phyloP scores from a whole-genome alignment of 2,329 filamentous ascomycete genomes.

The Aspergillus thermomutatus region DNA sequence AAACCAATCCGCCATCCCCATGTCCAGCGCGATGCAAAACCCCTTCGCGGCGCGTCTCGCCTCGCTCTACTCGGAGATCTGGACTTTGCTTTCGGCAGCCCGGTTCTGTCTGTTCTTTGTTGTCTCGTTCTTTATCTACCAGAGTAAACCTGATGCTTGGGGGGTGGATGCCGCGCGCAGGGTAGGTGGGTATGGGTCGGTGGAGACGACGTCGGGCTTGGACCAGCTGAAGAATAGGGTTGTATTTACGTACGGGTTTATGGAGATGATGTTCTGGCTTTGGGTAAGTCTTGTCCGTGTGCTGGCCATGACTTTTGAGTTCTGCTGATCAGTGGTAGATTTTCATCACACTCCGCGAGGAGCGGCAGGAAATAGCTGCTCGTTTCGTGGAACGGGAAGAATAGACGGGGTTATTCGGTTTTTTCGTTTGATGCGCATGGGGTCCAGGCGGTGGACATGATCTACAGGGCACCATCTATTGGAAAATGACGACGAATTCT shows the following conservation, averaged over 20 bases:
- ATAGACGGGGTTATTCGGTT: conserved; percentile 1
- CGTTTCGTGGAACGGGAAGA: conserved; percentile 20
- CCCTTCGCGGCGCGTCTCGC: conserved; percentile 23
- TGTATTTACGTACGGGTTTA: conserved; percentile 78
- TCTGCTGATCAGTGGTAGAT: conserved; percentile 22
- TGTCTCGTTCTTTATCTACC: conserved; percentile 38
- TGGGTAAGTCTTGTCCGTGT: conserved; percentile 56
- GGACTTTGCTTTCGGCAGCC: conserved; percentile 32
- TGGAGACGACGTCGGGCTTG: conserved; percentile 39
- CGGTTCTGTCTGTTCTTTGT: conserved; percentile 37
- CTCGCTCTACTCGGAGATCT: conserved; percentile 39
- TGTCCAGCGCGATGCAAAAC: conserved; percentile 18
- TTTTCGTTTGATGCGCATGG: neutral
- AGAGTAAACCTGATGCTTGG: conserved; percentile 28
- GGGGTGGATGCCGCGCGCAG: conserved; percentile 11
- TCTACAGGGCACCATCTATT: neutral
- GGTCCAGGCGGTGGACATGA: neutral
- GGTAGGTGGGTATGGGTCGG: conserved; percentile 17
- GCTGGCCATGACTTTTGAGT: neutral
- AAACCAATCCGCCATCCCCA: conserved; percentile 27
- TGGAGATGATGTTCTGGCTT: conserved; percentile 83
- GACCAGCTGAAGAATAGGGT: conserved; percentile 78
- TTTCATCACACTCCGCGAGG: conserved; percentile 34
- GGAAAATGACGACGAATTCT: neutral
- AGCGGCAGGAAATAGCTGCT: conserved; percentile 30